Base-by-base conservation (phyloP, 345 rosid genomes). In the Populus pruinosa region DNA sequence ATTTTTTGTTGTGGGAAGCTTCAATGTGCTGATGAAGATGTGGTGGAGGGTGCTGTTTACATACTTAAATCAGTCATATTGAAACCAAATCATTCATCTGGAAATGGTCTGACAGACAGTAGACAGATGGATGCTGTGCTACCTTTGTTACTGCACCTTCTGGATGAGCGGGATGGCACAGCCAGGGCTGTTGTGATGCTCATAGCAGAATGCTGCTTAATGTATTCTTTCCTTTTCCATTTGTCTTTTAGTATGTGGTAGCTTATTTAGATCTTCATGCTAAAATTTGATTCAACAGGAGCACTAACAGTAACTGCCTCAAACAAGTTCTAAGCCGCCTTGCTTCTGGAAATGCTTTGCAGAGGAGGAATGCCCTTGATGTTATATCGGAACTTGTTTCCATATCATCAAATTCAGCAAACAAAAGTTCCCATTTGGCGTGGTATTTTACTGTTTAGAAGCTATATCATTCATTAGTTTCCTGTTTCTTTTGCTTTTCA, bases 91-190 rank as follows among this genome's bases (percentile, higher is more conserved):
- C 70, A 77, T 83, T 83, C 83, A 67, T 83, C 93, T 43, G 87
- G 76, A 79, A 80, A 84, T 85, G 67, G 82, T 78, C 79, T 76
- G 66, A 63, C 81, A 66, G 89, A 86, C 59, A 83, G 85, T 43
- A 84, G 87, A 76, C 87, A 87, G 83, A 83, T 89, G 86, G 91
- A 83, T 79, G 72, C 83, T 33, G 82, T 91, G 78, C 77, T 90
- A 74, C 88, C 92, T 33, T 53, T 82, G 36, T 82, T 94, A 83
- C 92, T 94, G 77, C 85, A 89, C 72, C 91, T 94, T 86, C 90
- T 94, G 70, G 97, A 94, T 75, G 94, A 92, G 88, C 81, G 89
- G 89, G 97, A 94, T 87, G 89, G 90, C 38, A 84, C 93, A 31
- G 92, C 94, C 81, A 90, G 88, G 88, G 94, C 97, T 77, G 87